Base-by-base conservation (phyloP, 257 asterid species). In the Petrea volubilis region DNA sequence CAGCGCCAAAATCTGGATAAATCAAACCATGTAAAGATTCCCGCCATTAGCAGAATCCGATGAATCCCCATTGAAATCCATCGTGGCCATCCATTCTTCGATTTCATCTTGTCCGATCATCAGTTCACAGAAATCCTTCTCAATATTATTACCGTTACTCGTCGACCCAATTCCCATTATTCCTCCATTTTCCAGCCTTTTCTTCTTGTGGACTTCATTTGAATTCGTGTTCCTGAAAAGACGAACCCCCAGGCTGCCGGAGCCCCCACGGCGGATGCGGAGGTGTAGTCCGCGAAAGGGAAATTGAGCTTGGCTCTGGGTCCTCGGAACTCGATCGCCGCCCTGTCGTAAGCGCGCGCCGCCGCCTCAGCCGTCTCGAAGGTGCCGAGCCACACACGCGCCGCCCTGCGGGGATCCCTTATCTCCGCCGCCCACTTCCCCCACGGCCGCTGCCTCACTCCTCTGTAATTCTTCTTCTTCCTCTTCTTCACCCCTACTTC, bases 311-410 rank as follows among this genome's bases (percentile, higher is more conserved):
- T 87, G 0, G 93, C 93, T 75, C 88, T 73, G 7, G 90, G 85
- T 0, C 93, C 93, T 1, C 93, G 74, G 43, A 87, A 87, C 53
- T 82, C 93, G 41, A 86, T 84, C 20, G 90, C 92, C 5, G 87
- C 86, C 20, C 78, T 33, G 9, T 86, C 92, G 52, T 86, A 86
- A 36, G 92, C 92, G 4, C 89, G 72, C 6, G 92, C 92, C 1
- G 92, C 92, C 0, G 71, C 92, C 68, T 86, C 92, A 0, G 86
- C 89, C 0, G 92, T 84, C 12, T 60, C 77, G 31, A 86, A 86
- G 1, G 93, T 87, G 3, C 93, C 93, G 0, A 87, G 83, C 93
- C 93, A 87, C 15, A 87, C 93, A 14, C 93, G 80, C 23, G 82
- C 88, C 0, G 93, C 93, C 57, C 78, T 80, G 14, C 82, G 60